Evolutionary conservation across 2,329 filamentous ascomycete species (phyloP).

Genomic region (Hypoxylon sp.): DNA sequence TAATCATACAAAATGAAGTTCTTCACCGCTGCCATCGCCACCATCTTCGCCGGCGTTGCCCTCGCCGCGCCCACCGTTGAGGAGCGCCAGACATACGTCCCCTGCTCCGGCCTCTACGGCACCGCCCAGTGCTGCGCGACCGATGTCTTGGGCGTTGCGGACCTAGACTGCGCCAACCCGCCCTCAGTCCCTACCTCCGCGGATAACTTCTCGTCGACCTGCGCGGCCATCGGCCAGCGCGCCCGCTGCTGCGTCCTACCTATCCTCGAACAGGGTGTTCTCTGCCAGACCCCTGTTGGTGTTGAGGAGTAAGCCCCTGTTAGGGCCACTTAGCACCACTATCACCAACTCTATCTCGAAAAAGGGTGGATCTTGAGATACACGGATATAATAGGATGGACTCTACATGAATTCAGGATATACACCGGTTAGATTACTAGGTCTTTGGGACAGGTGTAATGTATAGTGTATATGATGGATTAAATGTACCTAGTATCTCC

Average conservation of each 20-base stretch:
- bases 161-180: constrained; percentile 65
- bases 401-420: not conserved
- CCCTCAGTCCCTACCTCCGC: constrained; percentile 55
- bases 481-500: too few relatives aligned
- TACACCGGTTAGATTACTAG: constrained; percentile 17
- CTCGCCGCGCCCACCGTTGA: constrained; percentile 42
- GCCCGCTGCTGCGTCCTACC: constrained; percentile 66
- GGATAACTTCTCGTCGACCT: constrained; percentile 60
- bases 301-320: constrained; percentile 31
- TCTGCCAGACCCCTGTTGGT: constrained; percentile 52
- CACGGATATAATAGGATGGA: not conserved
- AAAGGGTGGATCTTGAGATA: not conserved
- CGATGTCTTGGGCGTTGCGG: constrained; percentile 63
- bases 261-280: constrained; percentile 54
- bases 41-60: constrained; percentile 43
- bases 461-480: constrained; percentile 7
- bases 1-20: constrained; percentile 45
- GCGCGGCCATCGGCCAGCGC: constrained; percentile 59
- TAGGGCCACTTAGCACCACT: not conserved
- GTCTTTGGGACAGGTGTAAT: constrained; percentile 25
- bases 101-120: constrained; percentile 59
- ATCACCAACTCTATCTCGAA: not conserved
- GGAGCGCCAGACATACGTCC: constrained; percentile 51
- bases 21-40: constrained; percentile 35
- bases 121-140: constrained; percentile 72